Conservation (phyloP, 805 yeast species). For the Candida nanaspora region DNA sequence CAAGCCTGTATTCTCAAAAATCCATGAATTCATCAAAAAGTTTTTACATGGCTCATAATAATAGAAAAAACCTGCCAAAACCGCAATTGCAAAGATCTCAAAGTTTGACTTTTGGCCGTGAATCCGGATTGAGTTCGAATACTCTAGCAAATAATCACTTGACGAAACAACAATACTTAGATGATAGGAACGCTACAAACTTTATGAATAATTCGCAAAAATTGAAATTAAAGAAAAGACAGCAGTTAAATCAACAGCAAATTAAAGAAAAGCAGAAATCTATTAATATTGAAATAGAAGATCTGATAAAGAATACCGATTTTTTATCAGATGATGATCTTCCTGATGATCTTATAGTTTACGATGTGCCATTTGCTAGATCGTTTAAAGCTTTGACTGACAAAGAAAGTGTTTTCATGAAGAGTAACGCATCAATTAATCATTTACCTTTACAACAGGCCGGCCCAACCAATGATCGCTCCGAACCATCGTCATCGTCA, state of each 20-base stretch:
- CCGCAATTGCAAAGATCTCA: background rate
- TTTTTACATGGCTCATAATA: background rate
- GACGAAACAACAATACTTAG: background rate
- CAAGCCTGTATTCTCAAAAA: background rate
- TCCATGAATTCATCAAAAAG: background rate
- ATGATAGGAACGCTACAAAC: background rate
- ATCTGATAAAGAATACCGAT: slow-evolving; percentile 12
- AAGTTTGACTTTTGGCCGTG: background rate
- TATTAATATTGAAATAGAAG: background rate
- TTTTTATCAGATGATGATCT: slow-evolving; percentile 44
- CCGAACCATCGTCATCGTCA: background rate
- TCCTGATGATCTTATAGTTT: slow-evolving; percentile 46
- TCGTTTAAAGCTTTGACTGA: slow-evolving; percentile 35
- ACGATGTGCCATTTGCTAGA: slow-evolving; percentile 59
- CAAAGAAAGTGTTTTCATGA: slow-evolving; percentile 25
- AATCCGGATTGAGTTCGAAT: too few relatives aligned
- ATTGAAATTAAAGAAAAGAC: background rate
- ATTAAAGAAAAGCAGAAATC: background rate
- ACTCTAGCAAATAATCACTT: background rate
- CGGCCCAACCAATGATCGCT: background rate
- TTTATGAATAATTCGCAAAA: background rate
- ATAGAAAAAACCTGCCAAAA: background rate
- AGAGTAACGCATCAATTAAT: background rate
- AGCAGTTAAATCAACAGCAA: background rate
- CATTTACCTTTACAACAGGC: background rate